Evolutionary conservation across 177 flowering plant genomes (phyloP).

Genomic region (Vitis hybrid): DNA sequence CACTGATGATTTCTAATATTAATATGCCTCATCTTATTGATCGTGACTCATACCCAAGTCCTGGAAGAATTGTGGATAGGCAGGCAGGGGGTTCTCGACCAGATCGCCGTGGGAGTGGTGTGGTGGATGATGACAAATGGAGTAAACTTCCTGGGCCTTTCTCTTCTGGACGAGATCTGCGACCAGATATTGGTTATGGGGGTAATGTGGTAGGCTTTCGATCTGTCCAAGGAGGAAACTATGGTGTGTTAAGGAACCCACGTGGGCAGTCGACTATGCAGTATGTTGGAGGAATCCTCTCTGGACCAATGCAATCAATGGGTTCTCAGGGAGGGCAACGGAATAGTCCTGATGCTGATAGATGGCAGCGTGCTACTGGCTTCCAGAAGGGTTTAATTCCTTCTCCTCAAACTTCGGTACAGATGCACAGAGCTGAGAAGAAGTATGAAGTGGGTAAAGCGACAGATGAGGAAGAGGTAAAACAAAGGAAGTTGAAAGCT

Average conservation of each 20-base stretch:
- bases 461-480: slow-evolving; percentile 70
- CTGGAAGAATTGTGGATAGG: slow-evolving; percentile 69
- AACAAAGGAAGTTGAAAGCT: slow-evolving; percentile 82
- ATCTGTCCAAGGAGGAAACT: slow-evolving; percentile 69
- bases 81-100: slow-evolving; percentile 44
- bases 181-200: slow-evolving; percentile 46
- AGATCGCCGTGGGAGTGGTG: slow-evolving; percentile 66
- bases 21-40: slow-evolving; percentile 43
- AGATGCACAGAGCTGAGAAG: slow-evolving; percentile 84
- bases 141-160: slow-evolving; percentile 49
- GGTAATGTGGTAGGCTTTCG: slow-evolving; percentile 44
- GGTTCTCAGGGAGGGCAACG: slow-evolving; percentile 62
- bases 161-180: slow-evolving; percentile 44
- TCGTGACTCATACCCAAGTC: slow-evolving; percentile 50
- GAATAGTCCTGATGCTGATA: slow-evolving; percentile 63
- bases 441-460: slow-evolving; percentile 87
- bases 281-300: slow-evolving; percentile 57
- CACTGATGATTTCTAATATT: slow-evolving; percentile 33
- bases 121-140: slow-evolving; percentile 78
- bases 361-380: slow-evolving; percentile 77
- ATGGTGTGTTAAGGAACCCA: slow-evolving; percentile 69
- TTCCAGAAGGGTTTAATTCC: slow-evolving; percentile 75
- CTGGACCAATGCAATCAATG: slow-evolving; percentile 65
- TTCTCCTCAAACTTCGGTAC: slow-evolving; percentile 71
- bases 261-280: slow-evolving; percentile 52